These are phyloP conservation scores for Penicillium sp. DNA, from an alignment of 2,329 filamentous ascomycete species.

Conservation along the genomic window DNA sequence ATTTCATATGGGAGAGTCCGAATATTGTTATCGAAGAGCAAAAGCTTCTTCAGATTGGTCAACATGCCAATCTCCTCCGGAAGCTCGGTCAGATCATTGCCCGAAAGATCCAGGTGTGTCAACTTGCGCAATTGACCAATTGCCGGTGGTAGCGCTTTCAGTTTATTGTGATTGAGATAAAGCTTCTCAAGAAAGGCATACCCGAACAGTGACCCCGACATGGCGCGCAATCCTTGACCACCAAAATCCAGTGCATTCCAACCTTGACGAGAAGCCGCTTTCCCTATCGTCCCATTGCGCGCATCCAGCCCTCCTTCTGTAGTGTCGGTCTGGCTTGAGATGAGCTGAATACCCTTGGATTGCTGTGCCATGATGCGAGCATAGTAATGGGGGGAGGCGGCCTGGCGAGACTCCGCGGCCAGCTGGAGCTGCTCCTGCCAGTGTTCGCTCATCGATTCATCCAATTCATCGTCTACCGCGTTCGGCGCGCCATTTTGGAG, in stretches of 20 bases:
- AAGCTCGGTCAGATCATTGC: conserved; percentile 75
- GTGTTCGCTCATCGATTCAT: conserved; percentile 60
- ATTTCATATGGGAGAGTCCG: conserved; percentile 76
- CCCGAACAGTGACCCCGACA: conserved; percentile 72
- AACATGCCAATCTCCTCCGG: conserved; percentile 96
- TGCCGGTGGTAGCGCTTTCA: conserved; percentile 68
- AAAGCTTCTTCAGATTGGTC: conserved; percentile 76
- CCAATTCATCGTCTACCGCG: conserved; percentile 51
- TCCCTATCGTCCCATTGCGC: conserved; percentile 60
- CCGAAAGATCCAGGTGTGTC: conserved; percentile 77
- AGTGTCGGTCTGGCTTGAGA: conserved; percentile 46
- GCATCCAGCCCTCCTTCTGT: conserved; percentile 49
- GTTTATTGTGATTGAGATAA: conserved; percentile 88
- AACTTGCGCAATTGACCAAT: conserved; percentile 80
- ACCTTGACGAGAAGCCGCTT: conserved; percentile 58
- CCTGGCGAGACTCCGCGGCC: conserved; percentile 66
- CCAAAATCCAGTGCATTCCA: conserved; percentile 94
- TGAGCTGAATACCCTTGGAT: conserved; percentile 42
- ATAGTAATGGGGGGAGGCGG: conserved; percentile 67
- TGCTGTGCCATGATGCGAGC: conserved; percentile 45
- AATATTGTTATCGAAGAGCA: conserved; percentile 87
- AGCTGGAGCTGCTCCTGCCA: conserved; percentile 84
- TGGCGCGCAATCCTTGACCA: conserved; percentile 83
- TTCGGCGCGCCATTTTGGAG: conserved; percentile 55
- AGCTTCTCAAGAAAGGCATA: conserved; percentile 88